phyloP scores from a whole-genome alignment of 208 protist genomes.

The Herpetomonas samuelpessoai region DNA sequence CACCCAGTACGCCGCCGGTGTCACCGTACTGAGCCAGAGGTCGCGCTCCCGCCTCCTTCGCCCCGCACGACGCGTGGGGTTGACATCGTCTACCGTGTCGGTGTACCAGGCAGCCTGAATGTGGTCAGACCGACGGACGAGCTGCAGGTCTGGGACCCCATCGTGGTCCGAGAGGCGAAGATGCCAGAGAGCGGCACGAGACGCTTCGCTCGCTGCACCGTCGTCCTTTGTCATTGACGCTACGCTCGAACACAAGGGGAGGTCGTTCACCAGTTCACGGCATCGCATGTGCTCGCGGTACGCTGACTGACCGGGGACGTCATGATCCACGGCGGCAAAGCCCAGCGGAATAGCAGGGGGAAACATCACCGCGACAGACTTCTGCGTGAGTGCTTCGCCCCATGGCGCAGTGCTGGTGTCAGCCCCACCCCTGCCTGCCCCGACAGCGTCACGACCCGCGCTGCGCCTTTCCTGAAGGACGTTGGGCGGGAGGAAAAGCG shows the following conservation, averaged over 20 bases:
- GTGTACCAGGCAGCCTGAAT: neutral
- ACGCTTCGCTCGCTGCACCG: neutral
- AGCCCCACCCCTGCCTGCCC: neutral
- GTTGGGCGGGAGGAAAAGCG: slow-evolving; percentile 9
- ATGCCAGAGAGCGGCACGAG: slow-evolving; percentile 7
- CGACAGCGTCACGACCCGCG: neutral
- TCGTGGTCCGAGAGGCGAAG: slow-evolving; percentile 16
- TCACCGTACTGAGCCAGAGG: slow-evolving; percentile 64
- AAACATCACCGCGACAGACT: slow-evolving; percentile 8
- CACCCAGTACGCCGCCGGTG: slow-evolving; percentile 77
- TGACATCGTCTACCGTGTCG: neutral
- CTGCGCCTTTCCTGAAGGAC: slow-evolving; percentile 8
- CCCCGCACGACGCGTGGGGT: no score
- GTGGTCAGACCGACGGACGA: neutral
- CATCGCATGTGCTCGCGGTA: neutral
- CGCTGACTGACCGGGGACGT: slow-evolving; percentile 5
- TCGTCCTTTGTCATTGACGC: neutral
- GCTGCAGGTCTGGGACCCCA: slow-evolving; percentile 15
- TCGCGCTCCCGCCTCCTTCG: slow-evolving; percentile 11
- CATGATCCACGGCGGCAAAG: slow-evolving; percentile 19
- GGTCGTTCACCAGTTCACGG: neutral
- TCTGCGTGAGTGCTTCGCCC: neutral
- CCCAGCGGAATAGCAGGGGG: slow-evolving; percentile 40
- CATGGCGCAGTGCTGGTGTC: neutral
- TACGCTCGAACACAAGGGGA: neutral